Base-by-base conservation (phyloP, 495 filamentous ascomycete genomes). In the Xylaria venustula region DNA sequence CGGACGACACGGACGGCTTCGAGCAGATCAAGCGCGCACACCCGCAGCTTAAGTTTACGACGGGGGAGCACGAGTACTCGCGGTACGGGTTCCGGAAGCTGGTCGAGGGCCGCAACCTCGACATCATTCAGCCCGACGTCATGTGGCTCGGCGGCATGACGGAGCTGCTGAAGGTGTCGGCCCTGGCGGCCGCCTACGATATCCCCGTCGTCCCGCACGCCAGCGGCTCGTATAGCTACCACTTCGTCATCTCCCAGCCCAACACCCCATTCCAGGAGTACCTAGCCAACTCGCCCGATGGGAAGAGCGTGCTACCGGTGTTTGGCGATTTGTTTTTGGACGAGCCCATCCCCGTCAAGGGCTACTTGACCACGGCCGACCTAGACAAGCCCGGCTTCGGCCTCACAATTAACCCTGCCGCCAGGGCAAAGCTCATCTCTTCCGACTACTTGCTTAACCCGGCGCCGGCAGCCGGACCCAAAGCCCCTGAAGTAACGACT, bases 61-160 rank as follows among this genome's bases (percentile, higher is more conserved):
- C 92, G 25, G 92, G 92, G 53, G 92, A 97, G 77, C 92, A 97
- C 78, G 92, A 96, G 69, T 96, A 91, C 75, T 93, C 90, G 17
- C 81, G 90, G 66, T 97, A 90, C 71, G 92, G 92, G 9, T 96
- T 97, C 87, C 90, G 92, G 54, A 94, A 95, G 79, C 81, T 96
- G 19, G 89, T 97, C 60, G 91, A 96, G 72, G 90, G 90, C 49
- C 90, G 92, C 58, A 93, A 95, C 71, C 75, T 97, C 55, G 91
- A 96, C 69, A 96, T 97, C 71, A 84, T 97, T 67, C 92, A 96
- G 71, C 92, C 92, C 7, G 92, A 97, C 68, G 91, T 97, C 46
- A 97, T 96, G 92, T 97, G 92, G 92, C 83, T 96, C 11, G 92
- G 92, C 51, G 92, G 92, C 60, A 74, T 97, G 81, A 97, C 92